Percentiles rank a stretch among this genome's conserved stretches.
Conservation (phyloP, 768 basidiomycete genomes). For the Phlegmacium glaucopus region DNA sequence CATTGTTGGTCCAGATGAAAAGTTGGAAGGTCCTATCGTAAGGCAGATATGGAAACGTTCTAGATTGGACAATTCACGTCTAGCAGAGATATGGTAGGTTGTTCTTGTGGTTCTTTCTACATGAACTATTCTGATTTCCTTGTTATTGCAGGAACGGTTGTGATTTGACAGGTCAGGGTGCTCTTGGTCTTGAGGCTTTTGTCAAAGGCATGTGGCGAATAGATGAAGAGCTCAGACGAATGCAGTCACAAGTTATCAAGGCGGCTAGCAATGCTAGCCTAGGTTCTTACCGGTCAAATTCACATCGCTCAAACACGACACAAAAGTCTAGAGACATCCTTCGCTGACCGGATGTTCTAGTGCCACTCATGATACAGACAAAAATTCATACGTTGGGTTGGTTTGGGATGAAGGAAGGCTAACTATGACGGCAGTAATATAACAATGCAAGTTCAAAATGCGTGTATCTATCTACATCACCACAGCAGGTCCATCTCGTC, state of each 20-base stretch:
- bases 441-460: neutral
- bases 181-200: conserved; percentile 64
- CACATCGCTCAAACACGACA: conserved; percentile 11
- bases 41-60: conserved; percentile 63
- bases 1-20: conserved; percentile 38
- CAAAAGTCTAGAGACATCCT: conserved; percentile 25
- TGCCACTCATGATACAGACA: too few relatives aligned
- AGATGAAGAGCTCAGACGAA: conserved; percentile 75
- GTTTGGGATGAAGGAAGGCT: neutral
- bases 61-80: conserved; percentile 45
- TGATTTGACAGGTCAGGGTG: conserved; percentile 51
- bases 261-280: conserved; percentile 23
- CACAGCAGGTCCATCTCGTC: conserved; percentile 48
- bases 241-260: conserved; percentile 39
- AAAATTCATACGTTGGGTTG: too few relatives aligned
- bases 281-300: conserved; percentile 19
- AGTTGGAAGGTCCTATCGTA: conserved; percentile 53
- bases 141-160: conserved; percentile 60
- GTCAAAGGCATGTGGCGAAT: conserved; percentile 84
- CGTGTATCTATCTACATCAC: conserved; percentile 31
- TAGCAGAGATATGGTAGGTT: conserved; percentile 66
- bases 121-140: neutral
- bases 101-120: conserved; percentile 6
- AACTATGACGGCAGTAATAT: neutral
- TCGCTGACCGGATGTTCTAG: conserved; percentile 13